Evolutionary conservation across 306 rosid species (phyloP), one percentile per base, ranked within the genome.

Genomic region (Myrica gale): DNA sequence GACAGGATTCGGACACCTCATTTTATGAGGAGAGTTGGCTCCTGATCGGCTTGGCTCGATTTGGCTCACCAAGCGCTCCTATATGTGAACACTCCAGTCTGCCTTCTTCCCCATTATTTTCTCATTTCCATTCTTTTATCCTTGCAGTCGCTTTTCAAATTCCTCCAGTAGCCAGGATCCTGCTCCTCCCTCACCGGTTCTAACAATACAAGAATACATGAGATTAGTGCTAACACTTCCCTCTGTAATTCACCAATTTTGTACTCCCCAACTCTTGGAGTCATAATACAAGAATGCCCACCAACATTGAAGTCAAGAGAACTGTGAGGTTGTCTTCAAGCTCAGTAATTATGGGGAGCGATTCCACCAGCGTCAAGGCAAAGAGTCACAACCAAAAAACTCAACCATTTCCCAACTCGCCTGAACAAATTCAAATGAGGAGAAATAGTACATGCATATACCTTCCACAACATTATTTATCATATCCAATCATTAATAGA

Each of bases 291-390:
- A 92, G 48, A 57, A 70, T 80, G 61, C 97, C 96, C 7, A 92
- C 85, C 69, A 95, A 84, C 0, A 86, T 63, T 41, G 98, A 89
- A 69, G 97, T 79, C 75, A 90, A 77, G 23, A 97, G 93, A 79
- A 95, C 99, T 4, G 96, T 92, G 81, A 95, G 98, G 78, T 95
- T 95, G 85, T 95, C 99, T 75, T 95, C 98, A 70, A 95, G 80
- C 62, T 85, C 83, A 1, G 98, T 83, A 87, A 96, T 95, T 80
- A 95, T 85, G 41, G 99, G 97, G 65, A 90, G 92, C 20, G 99
- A 89, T 78, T 95, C 99, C 62, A 90, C 98, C 83, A 92, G 48
- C 23, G 97, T 81, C 4, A 97, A 66, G 58, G 83, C 79, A 60
- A 88, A 23, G 71, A 57, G 97, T 89, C 80, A 87, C 96, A 21